Percentiles rank a stretch among this genome's conserved stretches.
These are phyloP conservation scores for Aulographum hederae DNA, from an alignment of 2,329 filamentous ascomycete species.

Conservation along the genomic window DNA sequence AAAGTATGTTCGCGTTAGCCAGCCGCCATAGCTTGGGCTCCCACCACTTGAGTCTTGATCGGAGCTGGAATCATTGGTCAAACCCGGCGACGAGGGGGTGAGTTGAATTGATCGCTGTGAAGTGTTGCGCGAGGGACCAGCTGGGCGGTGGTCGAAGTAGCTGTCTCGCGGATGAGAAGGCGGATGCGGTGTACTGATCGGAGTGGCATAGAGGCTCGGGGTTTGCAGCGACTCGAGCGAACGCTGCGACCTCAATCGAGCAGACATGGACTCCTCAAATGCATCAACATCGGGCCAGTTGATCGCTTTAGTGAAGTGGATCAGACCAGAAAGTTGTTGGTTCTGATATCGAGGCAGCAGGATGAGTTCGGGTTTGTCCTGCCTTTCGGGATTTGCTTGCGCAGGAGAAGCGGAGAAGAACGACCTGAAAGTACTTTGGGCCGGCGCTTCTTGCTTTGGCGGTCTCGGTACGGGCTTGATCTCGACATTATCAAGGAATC, in stretches of 20 bases:
- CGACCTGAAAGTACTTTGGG: background rate
- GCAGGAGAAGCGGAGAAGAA: slow-evolving; percentile 13
- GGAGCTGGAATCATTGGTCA: background rate
- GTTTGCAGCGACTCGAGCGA: slow-evolving; percentile 9
- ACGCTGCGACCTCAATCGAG: too few relatives aligned
- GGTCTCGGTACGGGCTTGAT: background rate
- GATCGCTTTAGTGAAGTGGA: slow-evolving; percentile 30
- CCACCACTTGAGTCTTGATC: slow-evolving; percentile 2
- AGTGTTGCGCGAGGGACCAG: background rate
- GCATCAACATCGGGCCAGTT: slow-evolving; percentile 28
- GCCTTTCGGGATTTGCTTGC: slow-evolving; percentile 11
- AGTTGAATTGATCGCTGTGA: slow-evolving; percentile 8
- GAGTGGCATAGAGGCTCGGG: slow-evolving; percentile 18
- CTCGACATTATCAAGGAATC: slow-evolving; percentile 32
- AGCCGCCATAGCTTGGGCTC: slow-evolving; percentile 22
- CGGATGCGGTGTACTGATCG: slow-evolving; percentile 19
- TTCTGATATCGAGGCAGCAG: slow-evolving; percentile 17
- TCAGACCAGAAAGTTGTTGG: slow-evolving; percentile 29
- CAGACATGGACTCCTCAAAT: slow-evolving; percentile 16
- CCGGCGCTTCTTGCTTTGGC: slow-evolving; percentile 6
- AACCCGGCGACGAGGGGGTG: background rate
- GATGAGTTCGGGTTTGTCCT: slow-evolving; percentile 6
- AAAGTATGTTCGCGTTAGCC: slow-evolving; percentile 37
- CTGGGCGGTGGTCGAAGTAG: too few relatives aligned
- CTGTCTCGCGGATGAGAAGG: too few relatives aligned